Evolutionary conservation across 305 asterid genomes (phyloP).

Genomic region (Fraxinus sp.): DNA sequence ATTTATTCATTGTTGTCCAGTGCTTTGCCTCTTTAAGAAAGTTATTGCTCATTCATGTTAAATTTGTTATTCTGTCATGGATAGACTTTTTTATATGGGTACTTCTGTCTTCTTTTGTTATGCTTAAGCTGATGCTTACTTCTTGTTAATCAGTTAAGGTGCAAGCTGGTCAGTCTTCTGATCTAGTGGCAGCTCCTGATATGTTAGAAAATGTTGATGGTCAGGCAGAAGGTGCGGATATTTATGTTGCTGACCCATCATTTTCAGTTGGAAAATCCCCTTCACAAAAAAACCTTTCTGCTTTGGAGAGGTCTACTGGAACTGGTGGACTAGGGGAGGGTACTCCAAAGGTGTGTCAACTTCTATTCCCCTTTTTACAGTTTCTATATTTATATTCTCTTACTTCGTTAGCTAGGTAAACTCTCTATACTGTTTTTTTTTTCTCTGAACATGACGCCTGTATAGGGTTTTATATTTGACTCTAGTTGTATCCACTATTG

Average conservation of each 20-base stretch:
- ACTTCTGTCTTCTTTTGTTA: slow-evolving; percentile 12
- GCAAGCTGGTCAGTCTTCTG: slow-evolving; percentile 40
- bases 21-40: background rate
- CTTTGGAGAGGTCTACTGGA: slow-evolving; percentile 49
- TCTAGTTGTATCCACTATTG: background rate
- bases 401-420: background rate
- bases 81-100: background rate
- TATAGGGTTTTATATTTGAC: background rate
- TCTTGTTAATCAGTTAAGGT: slow-evolving; percentile 40
- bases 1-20: slow-evolving; percentile 6
- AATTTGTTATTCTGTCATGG: background rate
- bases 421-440: background rate
- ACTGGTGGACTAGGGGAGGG: slow-evolving; percentile 95
- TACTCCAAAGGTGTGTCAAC: slow-evolving; percentile 73
- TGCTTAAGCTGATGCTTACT: slow-evolving; percentile 20
- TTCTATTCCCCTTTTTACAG: background rate
- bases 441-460: background rate
- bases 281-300: slow-evolving; percentile 55
- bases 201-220: slow-evolving; percentile 35
- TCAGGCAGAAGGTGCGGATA: slow-evolving; percentile 51
- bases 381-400: background rate
- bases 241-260: slow-evolving; percentile 53
- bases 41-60: background rate
- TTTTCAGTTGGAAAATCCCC: slow-evolving; percentile 89
- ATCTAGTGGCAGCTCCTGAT: slow-evolving; percentile 37